Percentiles rank a stretch among this genome's conserved stretches.
Evolutionary conservation across 106 monocot species (phyloP).

Genomic region (Hemerocallis citrina): DNA sequence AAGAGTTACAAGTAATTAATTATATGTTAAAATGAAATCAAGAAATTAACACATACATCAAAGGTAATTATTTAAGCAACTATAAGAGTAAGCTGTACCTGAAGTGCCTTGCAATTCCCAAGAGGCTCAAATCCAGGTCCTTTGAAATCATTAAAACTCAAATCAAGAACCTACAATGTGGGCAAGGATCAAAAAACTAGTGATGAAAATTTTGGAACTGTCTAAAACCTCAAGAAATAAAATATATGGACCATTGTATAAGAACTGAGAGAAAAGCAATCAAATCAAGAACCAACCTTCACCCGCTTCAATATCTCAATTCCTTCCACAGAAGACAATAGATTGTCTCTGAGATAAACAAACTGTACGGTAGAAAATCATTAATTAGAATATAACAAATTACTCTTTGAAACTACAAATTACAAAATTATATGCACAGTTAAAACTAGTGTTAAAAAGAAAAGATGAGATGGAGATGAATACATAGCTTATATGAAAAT

Average conservation of each 20-base stretch:
- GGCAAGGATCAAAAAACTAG: background rate
- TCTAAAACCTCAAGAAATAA: background rate
- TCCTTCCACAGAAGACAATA: slow-evolving; percentile 85
- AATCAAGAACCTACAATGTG: slow-evolving; percentile 74
- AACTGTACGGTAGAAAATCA: slow-evolving; percentile 48
- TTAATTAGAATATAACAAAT: background rate
- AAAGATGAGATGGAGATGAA: no score
- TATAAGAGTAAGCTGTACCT: slow-evolving; percentile 29
- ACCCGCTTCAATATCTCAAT: slow-evolving; percentile 77
- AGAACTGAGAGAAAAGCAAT: background rate
- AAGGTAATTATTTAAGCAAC: background rate
- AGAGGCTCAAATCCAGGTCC: slow-evolving; percentile 82
- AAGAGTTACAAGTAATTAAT: slow-evolving; percentile 5
- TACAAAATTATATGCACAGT: no score
- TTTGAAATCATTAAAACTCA: slow-evolving; percentile 97
- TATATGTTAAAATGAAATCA: background rate
- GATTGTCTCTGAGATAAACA: slow-evolving; percentile 99
- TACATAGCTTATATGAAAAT: no score
- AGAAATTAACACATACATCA: background rate
- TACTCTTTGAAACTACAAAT: background rate
- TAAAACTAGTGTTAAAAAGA: no score
- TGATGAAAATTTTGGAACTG: background rate
- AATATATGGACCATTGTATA: background rate
- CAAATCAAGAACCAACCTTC: slow-evolving; percentile 41
- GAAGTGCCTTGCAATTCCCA: slow-evolving; percentile 83